These are phyloP conservation scores for Linaria vulgaris DNA, from an alignment of 257 asterid genomes.

Conservation along the genomic window DNA sequence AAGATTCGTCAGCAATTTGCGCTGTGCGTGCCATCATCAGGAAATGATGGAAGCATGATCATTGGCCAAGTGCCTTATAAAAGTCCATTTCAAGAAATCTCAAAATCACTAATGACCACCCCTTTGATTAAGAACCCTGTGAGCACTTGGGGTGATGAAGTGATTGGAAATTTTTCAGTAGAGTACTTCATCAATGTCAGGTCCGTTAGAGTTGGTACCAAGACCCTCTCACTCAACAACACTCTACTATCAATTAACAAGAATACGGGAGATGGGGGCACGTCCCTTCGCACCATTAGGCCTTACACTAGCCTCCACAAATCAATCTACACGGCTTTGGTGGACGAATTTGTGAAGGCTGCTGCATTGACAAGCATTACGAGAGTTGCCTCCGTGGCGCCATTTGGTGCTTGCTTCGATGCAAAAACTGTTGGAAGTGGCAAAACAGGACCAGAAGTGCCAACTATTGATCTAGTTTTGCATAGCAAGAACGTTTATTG, in stretches of 20 bases:
- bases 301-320: conserved; percentile 37
- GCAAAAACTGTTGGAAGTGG: conserved; percentile 26
- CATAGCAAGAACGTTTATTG: conserved; percentile 31
- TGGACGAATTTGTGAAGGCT: conserved; percentile 39
- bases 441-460: conserved; percentile 41
- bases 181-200: conserved; percentile 41
- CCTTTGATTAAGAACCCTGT: conserved; percentile 45
- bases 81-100: conserved; percentile 31
- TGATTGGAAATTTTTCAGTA: conserved; percentile 33
- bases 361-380: conserved; percentile 28
- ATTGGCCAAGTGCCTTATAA: conserved; percentile 31
- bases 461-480: conserved; percentile 41
- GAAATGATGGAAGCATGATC: conserved; percentile 32
- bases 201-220: conserved; percentile 37
- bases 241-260: conserved; percentile 41
- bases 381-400: conserved; percentile 47
- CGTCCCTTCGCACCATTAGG: conserved; percentile 49
- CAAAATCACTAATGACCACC: conserved; percentile 30
- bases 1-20: conserved; percentile 31
- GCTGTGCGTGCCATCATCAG: conserved; percentile 42
- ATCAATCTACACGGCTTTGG: conserved; percentile 36
- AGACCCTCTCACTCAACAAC: conserved; percentile 32
- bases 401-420: conserved; percentile 50
- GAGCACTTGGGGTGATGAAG: conserved; percentile 31
- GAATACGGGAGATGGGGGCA: conserved; percentile 45